Evolutionary conservation across 2,329 filamentous ascomycete genomes (phyloP).

Genomic region (Cyanodermella asteris): DNA sequence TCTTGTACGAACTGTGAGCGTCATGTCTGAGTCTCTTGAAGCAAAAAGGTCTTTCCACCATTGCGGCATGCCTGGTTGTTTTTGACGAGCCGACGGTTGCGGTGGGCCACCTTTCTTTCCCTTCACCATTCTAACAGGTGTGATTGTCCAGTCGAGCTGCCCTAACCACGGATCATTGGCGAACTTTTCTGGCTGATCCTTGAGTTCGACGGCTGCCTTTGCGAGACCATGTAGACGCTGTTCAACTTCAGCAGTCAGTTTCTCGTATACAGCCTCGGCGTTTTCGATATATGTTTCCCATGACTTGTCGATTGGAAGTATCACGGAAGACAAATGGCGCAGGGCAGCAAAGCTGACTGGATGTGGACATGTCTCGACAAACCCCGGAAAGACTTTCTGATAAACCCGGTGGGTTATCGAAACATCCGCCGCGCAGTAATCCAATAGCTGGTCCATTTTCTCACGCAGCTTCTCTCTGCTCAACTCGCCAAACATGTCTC

Average conservation of each 20-base stretch:
- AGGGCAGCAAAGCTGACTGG: constrained; percentile 92
- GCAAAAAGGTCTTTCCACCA: constrained; percentile 89
- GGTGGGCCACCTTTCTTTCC: constrained; percentile 64
- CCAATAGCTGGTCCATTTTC: constrained; percentile 61
- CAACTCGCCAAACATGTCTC: constrained; percentile 70
- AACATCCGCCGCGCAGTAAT: constrained; percentile 92
- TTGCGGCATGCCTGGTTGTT: constrained; percentile 79
- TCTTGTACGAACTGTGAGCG: constrained; percentile 64
- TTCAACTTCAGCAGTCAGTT: constrained; percentile 54
- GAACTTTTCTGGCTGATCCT: constrained; percentile 46
- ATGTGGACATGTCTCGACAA: constrained; percentile 76
- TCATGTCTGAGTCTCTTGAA: constrained; percentile 46
- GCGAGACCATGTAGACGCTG: constrained; percentile 52
- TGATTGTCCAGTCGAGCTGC: constrained; percentile 88
- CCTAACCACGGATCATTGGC: constrained; percentile 69
- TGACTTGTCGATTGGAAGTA: constrained; percentile 67
- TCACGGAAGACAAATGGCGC: constrained; percentile 79
- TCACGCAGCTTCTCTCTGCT: constrained; percentile 47
- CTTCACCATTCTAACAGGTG: constrained; percentile 79
- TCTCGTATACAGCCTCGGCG: constrained; percentile 65
- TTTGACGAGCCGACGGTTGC: constrained; percentile 60
- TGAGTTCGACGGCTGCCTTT: constrained; percentile 55
- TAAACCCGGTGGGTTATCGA: constrained; percentile 86
- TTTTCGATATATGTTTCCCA: constrained; percentile 74
- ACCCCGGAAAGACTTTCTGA: constrained; percentile 76